Percentiles rank a stretch among this genome's conserved stretches.
Evolutionary conservation across 306 rosid genomes (phyloP).

Genomic region (Canavalia gladiata): DNA sequence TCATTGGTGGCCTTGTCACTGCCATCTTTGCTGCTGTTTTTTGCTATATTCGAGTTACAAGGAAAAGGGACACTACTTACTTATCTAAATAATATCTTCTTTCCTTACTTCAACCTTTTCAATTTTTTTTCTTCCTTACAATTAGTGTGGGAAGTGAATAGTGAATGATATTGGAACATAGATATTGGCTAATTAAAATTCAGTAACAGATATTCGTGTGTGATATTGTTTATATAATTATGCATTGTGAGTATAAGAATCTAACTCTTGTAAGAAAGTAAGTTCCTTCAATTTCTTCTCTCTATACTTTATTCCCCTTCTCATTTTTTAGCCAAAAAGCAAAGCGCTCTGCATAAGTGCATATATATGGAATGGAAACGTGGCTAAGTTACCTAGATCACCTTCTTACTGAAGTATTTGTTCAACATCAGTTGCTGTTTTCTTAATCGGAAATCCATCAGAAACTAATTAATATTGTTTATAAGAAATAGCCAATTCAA

Average conservation of each 20-base stretch:
- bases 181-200: not conserved
- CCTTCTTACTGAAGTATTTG: not conserved
- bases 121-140: constrained; percentile 16
- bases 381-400: not conserved
- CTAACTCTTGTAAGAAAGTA: not conserved
- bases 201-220: not conserved
- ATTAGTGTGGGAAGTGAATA: constrained; percentile 14
- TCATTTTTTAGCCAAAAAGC: not conserved
- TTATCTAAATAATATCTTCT: constrained; percentile 6
- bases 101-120: not conserved
- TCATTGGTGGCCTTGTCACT: constrained; percentile 87
- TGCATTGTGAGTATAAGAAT: constrained; percentile 34
- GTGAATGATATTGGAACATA: constrained; percentile 15
- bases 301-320: not conserved
- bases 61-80: constrained; percentile 56
- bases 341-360: not conserved
- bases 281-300: not conserved
- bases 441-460: constrained; percentile 7
- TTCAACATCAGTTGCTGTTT: not conserved
- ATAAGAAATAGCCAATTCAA: not conserved
- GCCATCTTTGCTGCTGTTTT: constrained; percentile 85
- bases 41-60: constrained; percentile 83
- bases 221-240: constrained; percentile 3
- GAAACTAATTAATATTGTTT: not conserved
- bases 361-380: not conserved